These are phyloP conservation scores for Tephrocybe sp. DNA, from an alignment of 768 basidiomycete species.

Conservation along the genomic window DNA sequence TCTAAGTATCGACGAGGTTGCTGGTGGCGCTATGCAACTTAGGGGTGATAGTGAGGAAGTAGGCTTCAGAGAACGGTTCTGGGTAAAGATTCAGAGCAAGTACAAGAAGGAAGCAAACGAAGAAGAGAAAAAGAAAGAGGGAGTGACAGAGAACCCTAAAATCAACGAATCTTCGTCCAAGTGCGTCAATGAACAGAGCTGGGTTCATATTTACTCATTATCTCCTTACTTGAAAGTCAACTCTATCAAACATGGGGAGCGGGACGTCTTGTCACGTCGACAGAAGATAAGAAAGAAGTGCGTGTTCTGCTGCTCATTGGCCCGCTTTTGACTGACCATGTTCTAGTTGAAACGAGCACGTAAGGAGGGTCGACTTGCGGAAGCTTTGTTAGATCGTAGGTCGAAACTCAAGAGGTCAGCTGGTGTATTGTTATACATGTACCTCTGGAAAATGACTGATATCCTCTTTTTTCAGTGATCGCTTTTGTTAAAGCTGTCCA, in stretches of 20 bases:
- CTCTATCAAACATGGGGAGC: constrained; percentile 86
- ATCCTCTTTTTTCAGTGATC: constrained; percentile 34
- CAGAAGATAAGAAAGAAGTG: constrained; percentile 74
- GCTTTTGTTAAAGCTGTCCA: constrained; percentile 41
- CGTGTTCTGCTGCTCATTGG: constrained; percentile 17
- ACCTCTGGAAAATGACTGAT: neutral
- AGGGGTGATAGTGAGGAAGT: constrained; percentile 85
- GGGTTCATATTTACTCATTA: constrained; percentile 5
- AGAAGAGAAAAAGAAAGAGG: constrained; percentile 73
- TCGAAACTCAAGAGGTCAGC: constrained; percentile 80
- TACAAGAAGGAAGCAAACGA: constrained; percentile 84
- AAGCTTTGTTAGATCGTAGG: constrained; percentile 76
- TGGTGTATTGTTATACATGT: too few species aligned
- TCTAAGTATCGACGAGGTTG: constrained; percentile 81
- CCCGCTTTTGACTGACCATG: neutral
- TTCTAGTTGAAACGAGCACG: constrained; percentile 72
- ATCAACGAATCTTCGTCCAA: constrained; percentile 78
- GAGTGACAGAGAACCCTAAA: constrained; percentile 44
- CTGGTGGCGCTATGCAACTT: constrained; percentile 75
- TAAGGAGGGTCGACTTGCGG: constrained; percentile 79
- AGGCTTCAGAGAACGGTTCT: constrained; percentile 84
- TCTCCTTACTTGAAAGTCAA: constrained; percentile 41
- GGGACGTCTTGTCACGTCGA: constrained; percentile 68
- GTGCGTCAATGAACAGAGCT: constrained; percentile 43
- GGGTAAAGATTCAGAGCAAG: constrained; percentile 87